phyloP scores from a whole-genome alignment of 2,329 filamentous ascomycete genomes.

The Lithohypha guttulata region DNA sequence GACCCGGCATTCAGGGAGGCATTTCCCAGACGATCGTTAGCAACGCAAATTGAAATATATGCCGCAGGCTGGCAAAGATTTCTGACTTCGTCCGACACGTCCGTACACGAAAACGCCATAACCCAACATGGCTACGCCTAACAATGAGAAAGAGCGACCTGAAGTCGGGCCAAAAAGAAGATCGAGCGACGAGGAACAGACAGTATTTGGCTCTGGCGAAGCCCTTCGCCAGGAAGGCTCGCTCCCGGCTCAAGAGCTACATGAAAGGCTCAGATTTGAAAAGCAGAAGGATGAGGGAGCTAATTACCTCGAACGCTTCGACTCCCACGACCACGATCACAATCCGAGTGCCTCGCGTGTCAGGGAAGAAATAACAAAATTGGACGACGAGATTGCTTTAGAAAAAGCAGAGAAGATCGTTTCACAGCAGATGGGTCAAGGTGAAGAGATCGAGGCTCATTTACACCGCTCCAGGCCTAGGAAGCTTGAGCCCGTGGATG shows the following conservation, averaged over 20 bases:
- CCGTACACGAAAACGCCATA: background rate
- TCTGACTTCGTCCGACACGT: too few relatives aligned
- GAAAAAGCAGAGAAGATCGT: constrained; percentile 50
- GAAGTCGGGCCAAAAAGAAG: constrained; percentile 17
- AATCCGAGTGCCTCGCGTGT: constrained; percentile 43
- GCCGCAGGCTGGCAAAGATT: constrained; percentile 1
- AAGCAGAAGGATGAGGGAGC: constrained; percentile 29
- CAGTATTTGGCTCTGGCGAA: constrained; percentile 18
- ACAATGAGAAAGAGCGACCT: background rate
- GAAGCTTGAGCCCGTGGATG: constrained; percentile 49
- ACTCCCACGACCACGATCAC: constrained; percentile 19
- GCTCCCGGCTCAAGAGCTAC: constrained; percentile 22
- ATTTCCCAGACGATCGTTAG: too few relatives aligned
- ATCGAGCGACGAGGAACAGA: constrained; percentile 22
- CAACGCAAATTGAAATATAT: too few relatives aligned
- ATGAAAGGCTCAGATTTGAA: constrained; percentile 39
- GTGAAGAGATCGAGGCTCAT: constrained; percentile 30
- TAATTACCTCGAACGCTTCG: constrained; percentile 15
- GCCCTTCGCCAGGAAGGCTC: constrained; percentile 26
- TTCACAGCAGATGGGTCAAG: constrained; percentile 11
- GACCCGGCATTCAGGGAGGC: too few relatives aligned
- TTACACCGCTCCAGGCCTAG: constrained; percentile 44
- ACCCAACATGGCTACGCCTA: background rate
- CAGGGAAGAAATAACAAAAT: constrained; percentile 48
- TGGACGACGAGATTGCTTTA: constrained; percentile 57